Evolutionary conservation across 1,284 basidiomycete genomes (phyloP).

Genomic region (Ceratobasidium sp.): DNA sequence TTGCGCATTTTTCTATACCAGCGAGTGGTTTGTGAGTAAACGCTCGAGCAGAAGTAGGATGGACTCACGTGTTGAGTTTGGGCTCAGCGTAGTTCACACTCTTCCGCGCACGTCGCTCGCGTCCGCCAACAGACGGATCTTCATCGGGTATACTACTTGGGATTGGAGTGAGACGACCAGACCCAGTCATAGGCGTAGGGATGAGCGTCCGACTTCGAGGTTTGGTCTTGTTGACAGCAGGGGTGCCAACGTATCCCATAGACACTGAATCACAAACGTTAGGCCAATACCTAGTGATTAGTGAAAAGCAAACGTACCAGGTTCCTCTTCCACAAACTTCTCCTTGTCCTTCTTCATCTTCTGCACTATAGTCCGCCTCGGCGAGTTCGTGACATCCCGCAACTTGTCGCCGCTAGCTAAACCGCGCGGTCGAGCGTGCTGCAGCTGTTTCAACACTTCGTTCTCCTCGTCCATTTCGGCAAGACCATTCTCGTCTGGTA

Average conservation of each 20-base stretch:
- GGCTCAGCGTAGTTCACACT: conserved; percentile 91
- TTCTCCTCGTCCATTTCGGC: conserved; percentile 17
- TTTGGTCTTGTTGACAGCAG: conserved; percentile 26
- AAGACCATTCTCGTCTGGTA: conserved; percentile 36
- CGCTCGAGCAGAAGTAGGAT: conserved; percentile 28
- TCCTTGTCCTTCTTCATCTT: conserved; percentile 33
- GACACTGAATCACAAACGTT: background rate
- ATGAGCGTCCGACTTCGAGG: conserved; percentile 23
- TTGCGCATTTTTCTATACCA: conserved; percentile 86
- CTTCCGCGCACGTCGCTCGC: conserved; percentile 77
- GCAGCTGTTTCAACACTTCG: conserved; percentile 8
- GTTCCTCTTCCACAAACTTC: conserved; percentile 33
- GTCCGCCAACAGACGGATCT: conserved; percentile 55
- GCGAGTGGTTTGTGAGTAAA: conserved; percentile 41
- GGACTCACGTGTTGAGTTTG: conserved; percentile 84
- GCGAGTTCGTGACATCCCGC: conserved; percentile 45
- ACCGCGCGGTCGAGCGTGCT: conserved; percentile 7
- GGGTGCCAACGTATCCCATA: conserved; percentile 17
- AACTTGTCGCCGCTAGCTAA: conserved; percentile 5
- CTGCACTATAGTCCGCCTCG: background rate
- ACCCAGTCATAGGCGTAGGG: conserved; percentile 14
- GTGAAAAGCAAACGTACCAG: background rate
- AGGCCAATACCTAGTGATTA: background rate
- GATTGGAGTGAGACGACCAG: conserved; percentile 24
- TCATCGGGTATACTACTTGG: conserved; percentile 54